Base-by-base conservation (phyloP, 2,329 filamentous ascomycete species). In the Fusarium sp. region DNA sequence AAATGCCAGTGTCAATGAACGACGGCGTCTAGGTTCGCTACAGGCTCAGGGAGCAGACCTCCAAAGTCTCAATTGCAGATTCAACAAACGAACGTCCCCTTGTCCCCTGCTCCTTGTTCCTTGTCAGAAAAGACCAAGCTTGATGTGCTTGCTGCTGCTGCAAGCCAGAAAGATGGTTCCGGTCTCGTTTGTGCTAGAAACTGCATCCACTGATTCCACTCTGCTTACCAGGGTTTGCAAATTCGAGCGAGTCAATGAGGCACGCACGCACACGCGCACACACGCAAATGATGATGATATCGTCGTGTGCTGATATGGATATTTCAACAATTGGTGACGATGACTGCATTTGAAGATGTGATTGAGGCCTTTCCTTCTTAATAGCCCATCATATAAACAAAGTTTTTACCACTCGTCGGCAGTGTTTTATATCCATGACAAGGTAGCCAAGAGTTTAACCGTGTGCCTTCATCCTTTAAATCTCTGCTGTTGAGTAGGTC, bases 191-290 rank as follows among this genome's bases (percentile, higher is more conserved):
- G 57, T 33, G 33, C 11, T 29, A 41, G 69, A 71, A 74, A 74
- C 73, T 65, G 71, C 73, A 75, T 71, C 71, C 73, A 75, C 73
- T 54, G 66, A 73, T 74, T 69, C 71, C 73, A 76, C 73, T 55
- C 29, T 60, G 12, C 37, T 57, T 25, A 23, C 41, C 38, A 41
- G 65, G 63, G 52, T 57, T 54, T 12, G 42, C 46, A 49, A 41
- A 48, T 41, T 66, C 41, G 10, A 39, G 27, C 37, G 19, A 48
- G 54, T 51, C 37, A 45, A 44, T 35, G 54, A 65, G 57, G 48
- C 45, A 46, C 58, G 70, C 25, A 46, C 44, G 44, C 70, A 70
- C 57, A 66, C 25, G 29, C 44, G 44, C 70, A 71, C 57, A 66
- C 25, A 46, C 44, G 44, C 70, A 71, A 73, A 49, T 70, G 66